Percentiles rank a stretch among this genome's conserved stretches.
Conservation (phyloP, 257 asterid species). For the Solanum arcanum region DNA sequence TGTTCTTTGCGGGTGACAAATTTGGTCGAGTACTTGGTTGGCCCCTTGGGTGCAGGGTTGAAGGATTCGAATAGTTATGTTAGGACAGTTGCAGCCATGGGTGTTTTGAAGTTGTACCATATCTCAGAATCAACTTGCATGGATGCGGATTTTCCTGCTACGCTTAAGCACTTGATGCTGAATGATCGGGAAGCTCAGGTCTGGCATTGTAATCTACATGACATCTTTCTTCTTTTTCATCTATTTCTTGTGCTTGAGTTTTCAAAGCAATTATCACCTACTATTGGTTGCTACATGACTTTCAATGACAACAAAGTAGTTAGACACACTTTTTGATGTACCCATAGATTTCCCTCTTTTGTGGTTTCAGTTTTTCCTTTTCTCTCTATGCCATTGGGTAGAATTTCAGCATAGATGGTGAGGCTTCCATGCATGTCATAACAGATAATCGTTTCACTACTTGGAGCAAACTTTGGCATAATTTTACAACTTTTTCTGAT, state of each 20-base stretch:
- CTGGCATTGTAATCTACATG: not conserved
- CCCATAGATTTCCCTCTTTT: not conserved
- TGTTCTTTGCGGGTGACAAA: conserved; percentile 94
- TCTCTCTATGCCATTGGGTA: not conserved
- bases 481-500: not conserved
- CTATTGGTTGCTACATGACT: not conserved
- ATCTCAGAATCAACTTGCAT: conserved; percentile 77
- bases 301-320: not conserved
- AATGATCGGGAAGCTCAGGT: conserved; percentile 95
- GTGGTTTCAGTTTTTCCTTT: not conserved
- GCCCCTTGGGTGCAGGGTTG: conserved; percentile 80
- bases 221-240: not conserved
- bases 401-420: not conserved
- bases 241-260: not conserved
- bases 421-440: not conserved
- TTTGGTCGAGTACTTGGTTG: conserved; percentile 96
- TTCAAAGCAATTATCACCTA: not conserved
- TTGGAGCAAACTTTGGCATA: not conserved
- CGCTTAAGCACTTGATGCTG: conserved; percentile 87
- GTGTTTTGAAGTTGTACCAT: conserved; percentile 87
- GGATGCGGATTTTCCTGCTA: conserved; percentile 83
- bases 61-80: conserved; percentile 88
- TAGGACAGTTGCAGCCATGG: conserved; percentile 80
- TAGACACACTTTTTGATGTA: not conserved
- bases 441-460: not conserved